Percentiles rank a stretch among this genome's conserved stretches.
These are phyloP conservation scores for Colletotrichum incanum DNA, from an alignment of 2,329 filamentous ascomycete species.

Conservation along the genomic window DNA sequence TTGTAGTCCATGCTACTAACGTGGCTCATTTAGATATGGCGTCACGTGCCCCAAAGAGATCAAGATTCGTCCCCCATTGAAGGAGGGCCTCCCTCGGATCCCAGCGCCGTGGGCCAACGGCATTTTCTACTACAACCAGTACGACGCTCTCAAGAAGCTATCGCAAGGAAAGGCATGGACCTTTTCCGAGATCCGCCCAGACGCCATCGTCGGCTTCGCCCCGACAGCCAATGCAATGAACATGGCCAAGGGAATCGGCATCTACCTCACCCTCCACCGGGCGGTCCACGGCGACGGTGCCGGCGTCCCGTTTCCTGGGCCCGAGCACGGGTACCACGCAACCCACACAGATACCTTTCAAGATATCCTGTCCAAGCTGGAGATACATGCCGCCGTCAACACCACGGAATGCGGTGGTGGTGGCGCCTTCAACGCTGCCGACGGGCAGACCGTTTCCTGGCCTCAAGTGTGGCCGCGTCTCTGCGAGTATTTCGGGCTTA, in stretches of 20 bases:
- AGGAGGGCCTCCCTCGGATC: constrained; percentile 39
- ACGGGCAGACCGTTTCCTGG: constrained; percentile 41
- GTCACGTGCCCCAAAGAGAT: constrained; percentile 28
- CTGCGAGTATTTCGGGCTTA: constrained; percentile 41
- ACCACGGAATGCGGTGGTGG: constrained; percentile 37
- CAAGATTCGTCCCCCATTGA: constrained; percentile 30
- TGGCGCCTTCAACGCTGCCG: constrained; percentile 41
- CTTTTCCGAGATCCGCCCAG: constrained; percentile 44
- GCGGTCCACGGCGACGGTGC: constrained; percentile 41
- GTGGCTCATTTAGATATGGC: constrained; percentile 30
- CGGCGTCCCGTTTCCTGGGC: constrained; percentile 40
- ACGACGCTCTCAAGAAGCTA: constrained; percentile 36
- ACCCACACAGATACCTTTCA: constrained; percentile 45
- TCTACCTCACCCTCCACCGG: constrained; percentile 40
- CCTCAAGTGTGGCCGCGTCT: constrained; percentile 42
- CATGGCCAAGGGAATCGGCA: constrained; percentile 41
- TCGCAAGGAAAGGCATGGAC: constrained; percentile 41
- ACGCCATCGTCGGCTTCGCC: constrained; percentile 44
- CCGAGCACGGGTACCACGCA: constrained; percentile 26
- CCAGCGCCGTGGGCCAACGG: constrained; percentile 42
- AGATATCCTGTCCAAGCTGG: constrained; percentile 42
- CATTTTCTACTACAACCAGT: constrained; percentile 43
- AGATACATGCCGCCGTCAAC: constrained; percentile 43
- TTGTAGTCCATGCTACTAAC: neutral
- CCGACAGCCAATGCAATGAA: constrained; percentile 44